Evolutionary conservation across 306 rosid species (phyloP).

Genomic region (Pyrus bretschneideri): DNA sequence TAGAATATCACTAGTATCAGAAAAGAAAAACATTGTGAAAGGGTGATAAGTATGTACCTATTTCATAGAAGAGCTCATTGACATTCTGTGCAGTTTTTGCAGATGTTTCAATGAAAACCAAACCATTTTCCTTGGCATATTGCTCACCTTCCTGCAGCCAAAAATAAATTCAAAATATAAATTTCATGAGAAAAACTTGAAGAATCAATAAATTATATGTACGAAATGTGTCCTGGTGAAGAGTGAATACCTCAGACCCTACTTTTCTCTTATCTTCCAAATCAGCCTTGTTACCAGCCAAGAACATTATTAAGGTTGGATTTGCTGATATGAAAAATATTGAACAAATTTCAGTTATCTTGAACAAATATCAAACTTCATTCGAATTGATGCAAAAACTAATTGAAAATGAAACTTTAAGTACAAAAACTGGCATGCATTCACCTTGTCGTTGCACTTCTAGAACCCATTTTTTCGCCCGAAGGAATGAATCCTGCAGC

Average conservation of each 20-base stretch:
- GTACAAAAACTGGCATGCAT: not conserved
- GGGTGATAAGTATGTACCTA: slow-evolving; percentile 41
- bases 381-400: not conserved
- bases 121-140: slow-evolving; percentile 67
- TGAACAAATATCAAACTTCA: not conserved
- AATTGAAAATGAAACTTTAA: not conserved
- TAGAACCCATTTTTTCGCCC: slow-evolving; percentile 81
- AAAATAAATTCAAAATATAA: not conserved
- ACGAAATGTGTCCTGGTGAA: not conserved
- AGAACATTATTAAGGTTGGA: slow-evolving; percentile 58
- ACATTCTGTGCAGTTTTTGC: slow-evolving; percentile 86
- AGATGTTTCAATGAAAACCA: slow-evolving; percentile 76
- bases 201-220: not conserved
- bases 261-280: slow-evolving; percentile 57
- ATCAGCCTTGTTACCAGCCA: slow-evolving; percentile 85
- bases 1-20: not conserved
- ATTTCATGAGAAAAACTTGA: not conserved
- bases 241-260: slow-evolving; percentile 44
- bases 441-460: slow-evolving; percentile 89
- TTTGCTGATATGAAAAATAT: slow-evolving; percentile 42
- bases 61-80: slow-evolving; percentile 82
- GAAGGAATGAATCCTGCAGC: slow-evolving; percentile 58
- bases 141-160: slow-evolving; percentile 65
- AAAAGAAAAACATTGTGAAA: too few relatives aligned
- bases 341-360: not conserved